Base-by-base conservation (phyloP, 148 eudicot genomes). In the Rhododendron mucronatum region DNA sequence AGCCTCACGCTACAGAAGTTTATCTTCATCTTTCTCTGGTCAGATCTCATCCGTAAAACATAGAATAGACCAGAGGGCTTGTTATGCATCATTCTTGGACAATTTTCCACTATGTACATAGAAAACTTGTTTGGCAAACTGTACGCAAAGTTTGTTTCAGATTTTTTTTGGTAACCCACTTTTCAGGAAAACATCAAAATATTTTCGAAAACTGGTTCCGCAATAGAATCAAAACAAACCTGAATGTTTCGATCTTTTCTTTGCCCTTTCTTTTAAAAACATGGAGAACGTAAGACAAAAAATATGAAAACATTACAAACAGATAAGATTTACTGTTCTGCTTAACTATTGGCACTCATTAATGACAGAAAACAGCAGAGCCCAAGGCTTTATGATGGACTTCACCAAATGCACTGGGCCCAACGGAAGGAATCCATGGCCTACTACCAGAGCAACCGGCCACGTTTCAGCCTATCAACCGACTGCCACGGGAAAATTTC, bases 351-450 rank as follows among this genome's bases (percentile, higher is more conserved):
- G 35, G 69, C 51, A 4, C 39, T 30, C 41, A n/a, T 35, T 78
- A 18, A 13, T 89, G 86, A 82, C 92, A 96, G 99, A 91, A 87
- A 87, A 84, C 78, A 85, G 91, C 86, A 89, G 91, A 86, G 88
- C 83, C 83, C 89, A 93, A 82, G 92, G 98, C 86, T 94, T 92
- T 85, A 80, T 95, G 89, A 89, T 95, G 91, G 98, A 96, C 92
- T 96, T 96, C 91, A 83, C 93, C 57, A 69, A 89, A 12, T 92
- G 89, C 87, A 84, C 94, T 11, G 87, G 90, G 88, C 71, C 65
- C 26, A 85, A 90, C 26, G 93, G 88, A 78, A 83, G 86, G 85
- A 91, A 90, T 82, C 82, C 86, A 9, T 93, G 93, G 94, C 91
- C 93, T 28, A 90, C 90, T 81, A 65, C 89, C 59, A 89, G 91